These are phyloP conservation scores for Tolypocladium cylindrosporum DNA, from an alignment of 2,329 filamentous ascomycete genomes.

Conservation along the genomic window DNA sequence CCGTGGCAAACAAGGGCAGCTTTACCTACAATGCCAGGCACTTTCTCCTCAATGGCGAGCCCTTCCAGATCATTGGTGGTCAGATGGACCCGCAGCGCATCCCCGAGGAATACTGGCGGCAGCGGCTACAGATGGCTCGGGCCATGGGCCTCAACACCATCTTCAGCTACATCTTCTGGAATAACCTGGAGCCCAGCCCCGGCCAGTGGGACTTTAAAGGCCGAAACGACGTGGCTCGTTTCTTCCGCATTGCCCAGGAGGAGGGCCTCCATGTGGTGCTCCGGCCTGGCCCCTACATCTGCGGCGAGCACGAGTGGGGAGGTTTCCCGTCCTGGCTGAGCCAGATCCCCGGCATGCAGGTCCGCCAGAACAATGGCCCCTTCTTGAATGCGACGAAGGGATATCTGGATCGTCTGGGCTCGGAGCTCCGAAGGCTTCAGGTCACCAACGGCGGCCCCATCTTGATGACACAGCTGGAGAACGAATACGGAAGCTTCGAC, in stretches of 20 bases:
- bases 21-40: constrained; percentile 1
- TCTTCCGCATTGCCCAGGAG: constrained; percentile 33
- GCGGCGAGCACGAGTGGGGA: constrained; percentile 39
- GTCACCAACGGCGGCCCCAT: constrained; percentile 32
- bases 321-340: constrained; percentile 36
- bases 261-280: constrained; percentile 31
- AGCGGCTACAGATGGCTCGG: constrained; percentile 64
- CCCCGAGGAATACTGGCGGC: constrained; percentile 33
- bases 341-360: constrained; percentile 26
- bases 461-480: constrained; percentile 41
- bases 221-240: constrained; percentile 33
- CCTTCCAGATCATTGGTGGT: constrained; percentile 29
- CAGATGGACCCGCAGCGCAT: constrained; percentile 42
- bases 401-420: constrained; percentile 20
- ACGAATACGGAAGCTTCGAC: constrained; percentile 40
- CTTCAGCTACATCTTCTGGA: constrained; percentile 42
- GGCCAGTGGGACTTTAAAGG: constrained; percentile 26
- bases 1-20: neutral
- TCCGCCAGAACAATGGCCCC: constrained; percentile 28
- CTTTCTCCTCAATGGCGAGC: constrained; percentile 4
- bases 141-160: constrained; percentile 72
- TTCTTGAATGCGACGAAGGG: constrained; percentile 25
- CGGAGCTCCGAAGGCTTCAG: constrained; percentile 23
- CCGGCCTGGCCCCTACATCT: constrained; percentile 37
- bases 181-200: constrained; percentile 30